Percentiles rank a stretch among this genome's conserved stretches.
Conservation (phyloP, 805 yeast genomes). For the Zygosaccharomyces gambellarensis region DNA sequence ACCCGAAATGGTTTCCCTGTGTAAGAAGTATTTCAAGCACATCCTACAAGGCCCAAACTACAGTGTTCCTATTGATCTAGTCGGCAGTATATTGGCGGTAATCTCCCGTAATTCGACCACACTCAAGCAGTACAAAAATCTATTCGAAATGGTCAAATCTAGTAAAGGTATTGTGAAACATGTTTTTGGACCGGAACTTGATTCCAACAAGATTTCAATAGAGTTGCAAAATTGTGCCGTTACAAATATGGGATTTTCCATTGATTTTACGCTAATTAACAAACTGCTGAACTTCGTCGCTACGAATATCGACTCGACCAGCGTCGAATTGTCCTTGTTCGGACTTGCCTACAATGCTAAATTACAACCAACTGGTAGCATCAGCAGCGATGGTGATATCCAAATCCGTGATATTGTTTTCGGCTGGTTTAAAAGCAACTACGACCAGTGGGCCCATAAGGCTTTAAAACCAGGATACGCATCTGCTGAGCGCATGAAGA, state of each 20-base stretch:
- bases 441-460: constrained; percentile 47
- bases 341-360: constrained; percentile 44
- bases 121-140: constrained; percentile 53
- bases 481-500: constrained; percentile 40
- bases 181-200: constrained; percentile 16
- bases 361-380: neutral
- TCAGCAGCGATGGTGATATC: neutral
- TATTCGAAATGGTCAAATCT: constrained; percentile 48
- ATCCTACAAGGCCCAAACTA: constrained; percentile 49
- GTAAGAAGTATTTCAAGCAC: constrained; percentile 43
- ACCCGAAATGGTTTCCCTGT: constrained; percentile 28
- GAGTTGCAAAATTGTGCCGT: constrained; percentile 51
- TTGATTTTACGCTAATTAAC: constrained; percentile 42
- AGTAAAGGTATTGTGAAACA: constrained; percentile 42
- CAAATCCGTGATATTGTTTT: constrained; percentile 38
- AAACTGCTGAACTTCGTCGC: constrained; percentile 54
- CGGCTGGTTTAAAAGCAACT: constrained; percentile 55
- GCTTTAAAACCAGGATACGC: constrained; percentile 44
- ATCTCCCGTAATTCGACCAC: constrained; percentile 38
- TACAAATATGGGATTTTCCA: constrained; percentile 48
- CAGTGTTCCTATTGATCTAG: constrained; percentile 48
- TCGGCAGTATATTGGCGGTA: constrained; percentile 42
- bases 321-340: constrained; percentile 53
- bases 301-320: constrained; percentile 50
- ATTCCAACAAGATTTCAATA: constrained; percentile 3